Conservation (phyloP, 179 eudicot species). For the Spergularia azorica region DNA sequence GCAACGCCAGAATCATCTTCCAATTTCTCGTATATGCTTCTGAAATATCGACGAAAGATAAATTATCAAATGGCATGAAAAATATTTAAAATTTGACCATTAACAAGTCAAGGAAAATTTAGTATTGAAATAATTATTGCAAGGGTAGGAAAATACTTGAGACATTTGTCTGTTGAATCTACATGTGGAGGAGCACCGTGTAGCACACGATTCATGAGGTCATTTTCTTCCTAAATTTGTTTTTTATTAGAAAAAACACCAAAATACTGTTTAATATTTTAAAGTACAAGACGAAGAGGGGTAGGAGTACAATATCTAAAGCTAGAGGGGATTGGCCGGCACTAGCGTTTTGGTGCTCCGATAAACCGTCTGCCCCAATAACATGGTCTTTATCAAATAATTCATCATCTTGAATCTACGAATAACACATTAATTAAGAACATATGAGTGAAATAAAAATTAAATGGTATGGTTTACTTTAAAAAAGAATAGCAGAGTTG, state of each 20-base stretch:
- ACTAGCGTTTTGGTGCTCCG: conserved; percentile 47
- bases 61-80: too few relatives aligned
- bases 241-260: too few relatives aligned
- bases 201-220: not conserved
- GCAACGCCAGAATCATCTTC: conserved; percentile 52
- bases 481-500: too few relatives aligned
- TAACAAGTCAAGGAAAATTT: too few relatives aligned
- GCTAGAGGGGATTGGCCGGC: conserved; percentile 40
- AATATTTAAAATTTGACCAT: too few relatives aligned
- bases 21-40: conserved; percentile 46
- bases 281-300: too few relatives aligned
- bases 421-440: not conserved
- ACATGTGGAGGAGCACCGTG: conserved; percentile 21
- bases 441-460: too few relatives aligned
- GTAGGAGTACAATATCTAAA: conserved; percentile 42
- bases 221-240: conserved; percentile 13
- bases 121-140: too few relatives aligned
- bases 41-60: conserved; percentile 22
- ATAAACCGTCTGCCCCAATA: conserved; percentile 31
- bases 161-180: conserved; percentile 25
- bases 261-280: too few relatives aligned
- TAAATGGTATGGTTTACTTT: too few relatives aligned
- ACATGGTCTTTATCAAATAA: conserved; percentile 57
- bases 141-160: conserved; percentile 27
- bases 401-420: conserved; percentile 87